Conservation (phyloP, 2,329 filamentous ascomycete species). For the Ophiostoma fasciatum region DNA sequence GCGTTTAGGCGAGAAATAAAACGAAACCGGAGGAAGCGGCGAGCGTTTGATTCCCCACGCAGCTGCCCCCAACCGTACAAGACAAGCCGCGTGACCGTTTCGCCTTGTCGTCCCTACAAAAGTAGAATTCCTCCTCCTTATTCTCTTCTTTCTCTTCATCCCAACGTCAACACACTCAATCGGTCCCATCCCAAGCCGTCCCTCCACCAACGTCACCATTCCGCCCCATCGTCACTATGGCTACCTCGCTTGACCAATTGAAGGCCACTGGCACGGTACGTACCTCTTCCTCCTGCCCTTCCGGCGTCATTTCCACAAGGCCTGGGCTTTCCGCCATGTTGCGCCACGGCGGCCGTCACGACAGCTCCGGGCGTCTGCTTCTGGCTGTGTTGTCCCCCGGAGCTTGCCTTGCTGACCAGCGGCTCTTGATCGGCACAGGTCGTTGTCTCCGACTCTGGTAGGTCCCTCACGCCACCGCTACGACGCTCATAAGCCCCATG, state of each 20-base stretch:
- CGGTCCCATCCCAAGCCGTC: not conserved
- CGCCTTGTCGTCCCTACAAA: too few species aligned
- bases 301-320: too few species aligned
- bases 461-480: constrained; percentile 20
- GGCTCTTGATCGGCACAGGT: constrained; percentile 36
- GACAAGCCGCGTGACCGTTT: not conserved
- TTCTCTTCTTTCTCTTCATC: not conserved
- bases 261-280: constrained; percentile 93
- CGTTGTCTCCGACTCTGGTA: constrained; percentile 95
- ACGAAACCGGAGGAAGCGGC: not conserved
- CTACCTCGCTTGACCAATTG: constrained; percentile 86
- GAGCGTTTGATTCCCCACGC: constrained; percentile 5
- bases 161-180: not conserved
- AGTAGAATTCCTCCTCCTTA: not conserved
- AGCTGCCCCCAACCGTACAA: constrained; percentile 1
- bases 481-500: constrained; percentile 8
- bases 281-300: constrained; percentile 22
- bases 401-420: constrained; percentile 12
- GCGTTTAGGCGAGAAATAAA: not conserved
- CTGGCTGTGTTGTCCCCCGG: too few species aligned
- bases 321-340: too few species aligned
- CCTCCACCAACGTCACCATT: too few species aligned
- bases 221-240: too few species aligned
- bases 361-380: too few species aligned
- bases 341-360: too few species aligned